Evolutionary conservation across 2,329 filamentous ascomycete species (phyloP), one percentile per base, ranked within the genome.

Genomic region (Alternaria metachromatica): DNA sequence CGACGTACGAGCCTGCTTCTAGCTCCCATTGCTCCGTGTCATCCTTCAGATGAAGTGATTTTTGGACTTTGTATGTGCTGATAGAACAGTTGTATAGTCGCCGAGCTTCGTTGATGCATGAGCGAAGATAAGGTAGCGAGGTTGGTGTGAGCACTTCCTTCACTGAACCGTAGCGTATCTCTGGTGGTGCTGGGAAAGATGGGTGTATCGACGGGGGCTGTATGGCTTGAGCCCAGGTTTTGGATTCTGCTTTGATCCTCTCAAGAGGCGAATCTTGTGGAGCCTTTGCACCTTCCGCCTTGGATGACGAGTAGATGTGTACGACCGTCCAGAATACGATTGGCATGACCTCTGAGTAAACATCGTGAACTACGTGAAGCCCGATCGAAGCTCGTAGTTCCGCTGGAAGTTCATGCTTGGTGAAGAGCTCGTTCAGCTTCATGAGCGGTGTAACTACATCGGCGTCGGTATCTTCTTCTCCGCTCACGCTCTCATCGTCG

Each of bases 171-270:
- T 75, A 78, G 3, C 68, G 64, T 48, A 79, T 76, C 41, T 72
- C 73, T 12, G 77, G 76, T 15, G 78, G 78, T 33, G 77, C 72
- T 9, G 77, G 77, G 58, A 79, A 79, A 1, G 73, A 69, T 1
- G 78, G 76, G 45, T 80, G 77, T 43, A 80, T 76, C 11, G 76
- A 76, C 4, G 77, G 76, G 28, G 76, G 78, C 55, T 80, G 78
- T 11, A 70, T 60, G 11, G 74, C 77, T 65, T 74, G 64, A 11
- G 72, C 77, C 72, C 73, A 79, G 3, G 43, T 15, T 37, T 68
- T 72, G 1, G 75, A 79, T 51, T 80, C 77, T 46, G 65, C 55
- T 33, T 71, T 70, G 20, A 80, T 73, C 25, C 55, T 68, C 20
- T 64, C 57, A 5, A 80, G 62, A 3, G 73, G 71, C 4, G 68